Percentiles rank a stretch among this genome's conserved stretches.
phyloP scores from a whole-genome alignment of 202 grass and related monocot genomes.

The Eragrostis tef region DNA sequence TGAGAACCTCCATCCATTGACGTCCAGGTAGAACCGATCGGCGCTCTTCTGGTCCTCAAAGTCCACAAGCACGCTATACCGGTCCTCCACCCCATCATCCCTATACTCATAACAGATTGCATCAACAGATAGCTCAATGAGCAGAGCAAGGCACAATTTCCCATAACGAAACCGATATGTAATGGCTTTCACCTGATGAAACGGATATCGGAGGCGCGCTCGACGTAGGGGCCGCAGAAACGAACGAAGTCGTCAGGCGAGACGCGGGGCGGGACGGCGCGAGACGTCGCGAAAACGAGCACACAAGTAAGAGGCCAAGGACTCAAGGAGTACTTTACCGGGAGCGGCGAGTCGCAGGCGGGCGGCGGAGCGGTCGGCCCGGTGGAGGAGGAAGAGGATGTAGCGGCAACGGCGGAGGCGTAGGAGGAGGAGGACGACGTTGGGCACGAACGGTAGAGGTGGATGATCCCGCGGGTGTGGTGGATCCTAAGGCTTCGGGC shows the following conservation, averaged over 20 bases:
- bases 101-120: constrained; percentile 6
- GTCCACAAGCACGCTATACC: constrained; percentile 85
- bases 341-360: neutral
- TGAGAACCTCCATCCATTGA: constrained; percentile 90
- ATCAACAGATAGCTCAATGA: neutral
- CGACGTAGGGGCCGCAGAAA: constrained; percentile 77
- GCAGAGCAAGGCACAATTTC: neutral
- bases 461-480: constrained; percentile 57
- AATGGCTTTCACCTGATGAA: constrained; percentile 65
- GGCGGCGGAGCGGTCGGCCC: too few species aligned
- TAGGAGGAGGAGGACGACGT: too few species aligned
- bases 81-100: constrained; percentile 80
- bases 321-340: neutral
- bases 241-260: constrained; percentile 84
- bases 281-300: constrained; percentile 30
- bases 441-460: neutral
- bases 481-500: constrained; percentile 54
- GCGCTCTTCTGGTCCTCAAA: constrained; percentile 85
- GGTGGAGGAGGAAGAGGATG: too few species aligned
- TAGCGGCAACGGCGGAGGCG: too few species aligned
- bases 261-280: constrained; percentile 66
- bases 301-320: too few species aligned
- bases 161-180: neutral
- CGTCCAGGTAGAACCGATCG: constrained; percentile 80
- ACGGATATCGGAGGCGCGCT: constrained; percentile 57